These are phyloP conservation scores for Colletotrichum sp. DNA, from an alignment of 2,329 filamentous ascomycete species.

Conservation along the genomic window DNA sequence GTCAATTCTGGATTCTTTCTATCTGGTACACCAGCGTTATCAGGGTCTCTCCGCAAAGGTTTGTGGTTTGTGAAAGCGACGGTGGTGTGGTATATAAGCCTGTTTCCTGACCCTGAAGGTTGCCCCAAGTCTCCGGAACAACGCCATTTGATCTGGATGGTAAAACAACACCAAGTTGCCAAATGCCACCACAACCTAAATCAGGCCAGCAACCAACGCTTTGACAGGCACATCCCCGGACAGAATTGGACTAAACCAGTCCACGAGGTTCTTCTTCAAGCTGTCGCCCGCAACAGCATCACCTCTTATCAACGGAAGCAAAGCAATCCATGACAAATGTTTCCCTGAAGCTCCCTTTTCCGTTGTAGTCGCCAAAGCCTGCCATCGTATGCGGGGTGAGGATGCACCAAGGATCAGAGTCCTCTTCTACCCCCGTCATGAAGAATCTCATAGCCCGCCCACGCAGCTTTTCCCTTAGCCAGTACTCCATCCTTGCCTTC, in stretches of 20 bases:
- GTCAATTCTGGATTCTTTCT: neutral
- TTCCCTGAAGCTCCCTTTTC: constrained; percentile 6
- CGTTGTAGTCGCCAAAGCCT: constrained; percentile 3
- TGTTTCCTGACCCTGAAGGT: neutral
- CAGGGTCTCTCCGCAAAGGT: neutral
- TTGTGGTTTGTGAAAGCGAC: neutral
- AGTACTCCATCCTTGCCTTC: neutral
- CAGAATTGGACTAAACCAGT: no score
- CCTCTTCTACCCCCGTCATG: neutral
- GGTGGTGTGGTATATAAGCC: neutral
- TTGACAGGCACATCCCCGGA: no score
- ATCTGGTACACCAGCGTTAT: neutral
- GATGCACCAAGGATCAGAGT: neutral
- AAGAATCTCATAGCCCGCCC: neutral
- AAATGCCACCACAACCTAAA: neutral
- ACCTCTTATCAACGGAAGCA: neutral
- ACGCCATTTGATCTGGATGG: neutral
- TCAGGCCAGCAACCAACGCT: no score
- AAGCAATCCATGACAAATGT: neutral
- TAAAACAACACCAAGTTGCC: neutral
- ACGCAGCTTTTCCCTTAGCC: neutral
- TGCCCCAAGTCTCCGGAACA: neutral
- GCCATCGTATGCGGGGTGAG: neutral
- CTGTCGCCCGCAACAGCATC: neutral
- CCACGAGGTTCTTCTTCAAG: no score